Base-by-base conservation (phyloP, 345 rosid genomes). In the Diplotaxis tenuifolia region DNA sequence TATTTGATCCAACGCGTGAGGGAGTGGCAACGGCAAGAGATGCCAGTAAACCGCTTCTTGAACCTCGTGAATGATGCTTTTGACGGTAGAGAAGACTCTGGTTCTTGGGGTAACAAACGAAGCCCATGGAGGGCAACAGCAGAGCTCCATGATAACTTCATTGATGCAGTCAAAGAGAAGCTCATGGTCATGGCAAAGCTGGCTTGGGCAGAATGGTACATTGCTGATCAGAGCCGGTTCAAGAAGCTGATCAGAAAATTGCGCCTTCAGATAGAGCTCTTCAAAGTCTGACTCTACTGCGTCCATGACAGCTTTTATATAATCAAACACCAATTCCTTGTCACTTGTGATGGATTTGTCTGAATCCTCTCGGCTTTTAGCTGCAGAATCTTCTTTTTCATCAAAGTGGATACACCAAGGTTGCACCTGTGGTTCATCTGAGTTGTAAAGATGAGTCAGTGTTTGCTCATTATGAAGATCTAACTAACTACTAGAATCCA, bases 81-180 rank as follows among this genome's bases (percentile, higher is more conserved):
- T 80, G 81, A 77, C 72, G 75, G 78, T 73, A 0, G 87, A 88
- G 75, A 85, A 67, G 55, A 87, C 86, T 57, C 84, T 81, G 64
- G 79, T 77, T 36, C 73, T 72, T 19, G 86, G 86, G 80, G 83
- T 85, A 58, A 72, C 73, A 81, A 82, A 84, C 20, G 84, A 79
- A 45, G 82, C 75, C 78, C 87, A 83, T 9, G 86, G 86, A 49
- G 86, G 84, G 77, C 80, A 80, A 78, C 87, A 83, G 64, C 84
- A 88, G 38, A 88, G 63, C 80, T 90, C 96, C 84, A 83, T 47
- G 54, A 95, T 86, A 81, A 82, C 91, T 74, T 95, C 99, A 10
- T 87, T 84, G 60, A 87, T 84, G 73, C 88, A 85, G 78, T 92
- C 94, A 50, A 95, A 88, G 71, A 92, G 86, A 22, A 90, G 92